Conservation (phyloP, 2,329 filamentous ascomycete genomes). For the Cladosporium sp. region DNA sequence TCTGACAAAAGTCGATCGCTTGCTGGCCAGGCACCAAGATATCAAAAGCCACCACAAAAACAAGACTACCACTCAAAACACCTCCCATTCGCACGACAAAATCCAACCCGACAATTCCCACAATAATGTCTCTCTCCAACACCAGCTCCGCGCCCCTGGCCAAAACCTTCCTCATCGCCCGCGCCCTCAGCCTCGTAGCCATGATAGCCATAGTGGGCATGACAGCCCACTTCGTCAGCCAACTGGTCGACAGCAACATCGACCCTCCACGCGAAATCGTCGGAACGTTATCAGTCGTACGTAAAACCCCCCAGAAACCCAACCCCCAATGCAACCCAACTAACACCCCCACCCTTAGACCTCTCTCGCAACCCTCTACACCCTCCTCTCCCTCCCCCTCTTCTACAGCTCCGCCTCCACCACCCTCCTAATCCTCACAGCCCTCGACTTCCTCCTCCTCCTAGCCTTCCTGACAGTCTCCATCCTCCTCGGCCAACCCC, state of each 20-base stretch:
- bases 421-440: conserved; percentile 67
- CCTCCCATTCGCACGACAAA: background rate
- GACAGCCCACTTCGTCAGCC: conserved; percentile 73
- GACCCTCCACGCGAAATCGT: conserved; percentile 68
- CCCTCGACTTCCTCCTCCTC: conserved; percentile 63
- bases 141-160: conserved; percentile 65
- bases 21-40: conserved; percentile 24
- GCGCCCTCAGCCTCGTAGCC: conserved; percentile 64
- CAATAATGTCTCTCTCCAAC: conserved; percentile 49
- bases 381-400: conserved; percentile 62
- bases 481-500: conserved; percentile 71
- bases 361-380: conserved; percentile 73
- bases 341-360: conserved; percentile 48
- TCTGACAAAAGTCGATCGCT: conserved; percentile 16
- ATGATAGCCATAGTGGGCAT: conserved; percentile 77
- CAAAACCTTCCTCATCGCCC: conserved; percentile 70
- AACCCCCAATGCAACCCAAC: conserved; percentile 14
- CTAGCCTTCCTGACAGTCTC: conserved; percentile 74
- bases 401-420: conserved; percentile 76
- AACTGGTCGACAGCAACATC: conserved; percentile 63
- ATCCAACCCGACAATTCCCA: too few relatives aligned
- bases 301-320: conserved; percentile 34
- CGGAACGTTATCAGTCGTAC: conserved; percentile 72
- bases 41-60: conserved; percentile 2
- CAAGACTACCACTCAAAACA: conserved; percentile 4